Percentiles rank a stretch among this genome's conserved stretches.
Evolutionary conservation across 202 grass and related monocot genomes (phyloP).

Genomic region (Brachypodium distachyon): DNA sequence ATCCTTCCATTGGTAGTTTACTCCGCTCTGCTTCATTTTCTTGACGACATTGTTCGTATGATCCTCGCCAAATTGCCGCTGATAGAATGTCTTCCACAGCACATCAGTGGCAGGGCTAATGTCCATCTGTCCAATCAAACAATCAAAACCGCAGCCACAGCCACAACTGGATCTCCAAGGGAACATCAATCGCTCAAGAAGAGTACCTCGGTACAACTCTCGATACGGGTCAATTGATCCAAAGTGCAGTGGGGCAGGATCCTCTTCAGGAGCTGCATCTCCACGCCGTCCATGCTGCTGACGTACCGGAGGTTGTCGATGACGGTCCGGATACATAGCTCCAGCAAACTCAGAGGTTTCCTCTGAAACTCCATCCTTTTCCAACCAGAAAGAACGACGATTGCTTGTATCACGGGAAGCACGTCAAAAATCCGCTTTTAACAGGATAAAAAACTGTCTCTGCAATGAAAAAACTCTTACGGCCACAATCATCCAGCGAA

Average conservation of each 20-base stretch:
- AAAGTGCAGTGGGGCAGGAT: slow-evolving; percentile 79
- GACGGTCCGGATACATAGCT: slow-evolving; percentile 44
- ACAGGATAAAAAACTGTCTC: background rate
- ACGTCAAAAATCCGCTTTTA: background rate
- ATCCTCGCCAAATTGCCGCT: slow-evolving; percentile 48
- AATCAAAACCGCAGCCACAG: background rate
- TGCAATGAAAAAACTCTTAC: too few relatives aligned
- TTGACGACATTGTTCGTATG: slow-evolving; percentile 19
- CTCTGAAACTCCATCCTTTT: slow-evolving; percentile 34
- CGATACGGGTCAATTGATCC: slow-evolving; percentile 47
- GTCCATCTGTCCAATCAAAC: slow-evolving; percentile 40
- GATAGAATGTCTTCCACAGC: slow-evolving; percentile 77
- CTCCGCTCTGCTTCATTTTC: slow-evolving; percentile 27
- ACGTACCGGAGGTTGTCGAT: slow-evolving; percentile 67
- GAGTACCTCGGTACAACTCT: slow-evolving; percentile 40
- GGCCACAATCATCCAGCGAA: background rate
- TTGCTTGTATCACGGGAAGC: background rate
- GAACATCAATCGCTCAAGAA: background rate
- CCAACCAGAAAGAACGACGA: background rate
- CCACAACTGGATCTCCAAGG: background rate
- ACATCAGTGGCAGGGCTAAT: slow-evolving; percentile 56
- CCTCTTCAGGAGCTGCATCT: slow-evolving; percentile 40
- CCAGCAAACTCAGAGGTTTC: slow-evolving; percentile 46
- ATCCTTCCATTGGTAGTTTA: slow-evolving; percentile 48
- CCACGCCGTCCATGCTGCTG: slow-evolving; percentile 43